Evolutionary conservation across 768 basidiomycete genomes (phyloP).

Genomic region (Mycena albidolilacea): DNA sequence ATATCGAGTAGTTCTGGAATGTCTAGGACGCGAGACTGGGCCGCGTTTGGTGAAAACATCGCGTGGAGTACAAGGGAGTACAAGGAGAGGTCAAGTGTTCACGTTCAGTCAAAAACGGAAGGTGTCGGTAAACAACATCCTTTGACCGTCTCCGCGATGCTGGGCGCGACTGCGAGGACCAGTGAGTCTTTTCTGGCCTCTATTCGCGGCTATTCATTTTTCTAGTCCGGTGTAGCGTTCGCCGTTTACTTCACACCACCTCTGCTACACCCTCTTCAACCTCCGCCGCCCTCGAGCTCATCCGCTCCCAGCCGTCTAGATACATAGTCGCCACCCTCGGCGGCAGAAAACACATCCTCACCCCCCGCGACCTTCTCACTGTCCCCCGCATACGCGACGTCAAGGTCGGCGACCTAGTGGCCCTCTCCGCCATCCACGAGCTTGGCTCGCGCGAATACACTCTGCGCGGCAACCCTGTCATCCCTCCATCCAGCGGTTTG

Average conservation of each 20-base stretch:
- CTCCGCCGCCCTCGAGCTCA: slow-evolving; percentile 80
- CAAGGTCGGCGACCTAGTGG: slow-evolving; percentile 87
- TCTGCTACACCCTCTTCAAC: slow-evolving; percentile 54
- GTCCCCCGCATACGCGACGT: slow-evolving; percentile 91
- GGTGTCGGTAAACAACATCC: not conserved
- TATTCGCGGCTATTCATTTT: not conserved
- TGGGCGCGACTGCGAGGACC: slow-evolving; percentile 25
- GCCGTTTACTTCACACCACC: slow-evolving; percentile 40
- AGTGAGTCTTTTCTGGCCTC: not conserved
- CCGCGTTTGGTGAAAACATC: slow-evolving; percentile 1
- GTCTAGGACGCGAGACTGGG: slow-evolving; percentile 55
- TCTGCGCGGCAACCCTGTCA: slow-evolving; percentile 81
- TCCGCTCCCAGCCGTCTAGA: slow-evolving; percentile 92
- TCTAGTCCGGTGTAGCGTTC: slow-evolving; percentile 37
- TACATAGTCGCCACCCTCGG: slow-evolving; percentile 93
- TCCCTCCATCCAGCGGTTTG: slow-evolving; percentile 74
- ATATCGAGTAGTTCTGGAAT: slow-evolving; percentile 75
- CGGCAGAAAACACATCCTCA: slow-evolving; percentile 89
- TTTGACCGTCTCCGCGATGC: slow-evolving; percentile 25
- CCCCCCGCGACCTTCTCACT: slow-evolving; percentile 93
- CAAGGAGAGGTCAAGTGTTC: too few relatives aligned
- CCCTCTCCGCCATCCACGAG: slow-evolving; percentile 91
- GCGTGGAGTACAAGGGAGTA: not conserved
- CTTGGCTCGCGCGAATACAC: slow-evolving; percentile 97
- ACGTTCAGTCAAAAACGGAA: not conserved